phyloP scores from a whole-genome alignment of 2,329 filamentous ascomycete species.

The Fusarium agapanthi region DNA sequence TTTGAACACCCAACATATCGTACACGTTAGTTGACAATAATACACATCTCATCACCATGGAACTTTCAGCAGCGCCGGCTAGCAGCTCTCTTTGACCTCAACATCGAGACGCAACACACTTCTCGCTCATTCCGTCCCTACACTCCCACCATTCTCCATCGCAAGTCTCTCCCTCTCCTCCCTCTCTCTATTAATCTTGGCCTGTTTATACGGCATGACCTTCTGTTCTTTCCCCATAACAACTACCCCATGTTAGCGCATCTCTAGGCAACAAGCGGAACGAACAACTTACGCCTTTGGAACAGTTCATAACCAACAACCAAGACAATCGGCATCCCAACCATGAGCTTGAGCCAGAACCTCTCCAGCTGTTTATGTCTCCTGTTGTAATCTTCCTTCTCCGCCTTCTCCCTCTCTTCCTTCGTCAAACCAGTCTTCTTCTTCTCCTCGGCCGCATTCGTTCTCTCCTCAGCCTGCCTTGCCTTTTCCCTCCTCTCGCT shows the following conservation, averaged over 20 bases:
- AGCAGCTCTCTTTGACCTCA: not conserved
- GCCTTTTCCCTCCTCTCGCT: constrained; percentile 18
- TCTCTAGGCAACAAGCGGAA: rapidly evolving
- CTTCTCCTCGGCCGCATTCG: not conserved
- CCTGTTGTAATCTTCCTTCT: constrained; percentile 50
- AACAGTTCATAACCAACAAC: constrained; percentile 65
- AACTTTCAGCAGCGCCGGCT: not conserved
- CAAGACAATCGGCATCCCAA: constrained; percentile 62
- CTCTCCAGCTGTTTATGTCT: constrained; percentile 56
- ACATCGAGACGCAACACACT: not conserved
- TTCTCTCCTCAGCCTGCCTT: not conserved
- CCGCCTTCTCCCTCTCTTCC: constrained; percentile 28
- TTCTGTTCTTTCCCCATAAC: constrained; percentile 45
- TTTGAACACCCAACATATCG: not conserved
- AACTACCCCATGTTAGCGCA: constrained; percentile 35
- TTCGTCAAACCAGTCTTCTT: constrained; percentile 6
- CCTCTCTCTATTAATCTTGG: constrained; percentile 1
- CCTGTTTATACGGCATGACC: constrained; percentile 16
- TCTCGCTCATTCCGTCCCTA: not conserved
- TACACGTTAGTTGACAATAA: not conserved
- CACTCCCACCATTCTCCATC: not conserved
- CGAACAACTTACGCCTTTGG: constrained; percentile 54
- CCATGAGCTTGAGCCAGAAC: constrained; percentile 57
- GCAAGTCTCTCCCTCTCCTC: not conserved
- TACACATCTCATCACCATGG: not conserved